Base-by-base conservation (phyloP, 2,329 filamentous ascomycete genomes). In the Penicillium psychrosexuale region DNA sequence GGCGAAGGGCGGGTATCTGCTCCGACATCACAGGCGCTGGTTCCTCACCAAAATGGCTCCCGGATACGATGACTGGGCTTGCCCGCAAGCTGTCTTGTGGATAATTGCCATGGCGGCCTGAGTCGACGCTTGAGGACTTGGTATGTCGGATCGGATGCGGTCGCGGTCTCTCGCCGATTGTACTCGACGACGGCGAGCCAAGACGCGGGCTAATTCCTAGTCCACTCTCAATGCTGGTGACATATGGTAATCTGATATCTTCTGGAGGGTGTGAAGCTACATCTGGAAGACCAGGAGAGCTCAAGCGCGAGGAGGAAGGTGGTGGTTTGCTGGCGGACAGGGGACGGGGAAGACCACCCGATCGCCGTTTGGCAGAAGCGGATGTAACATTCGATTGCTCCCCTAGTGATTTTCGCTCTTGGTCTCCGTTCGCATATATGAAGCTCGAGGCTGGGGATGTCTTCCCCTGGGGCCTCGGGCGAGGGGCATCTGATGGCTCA, bases 401-500 rank as follows among this genome's bases (percentile, higher is more conserved):
- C 2, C 48, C 49, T 15, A 57, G 48, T 3, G 59, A 61, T 8
- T 63, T 61, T n/a, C 56, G 60, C 47, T 73, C 73, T 28, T 71
- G 65, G 9, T 67, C 57, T 3, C 72, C 73, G 52, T 76, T 72
- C 9, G 74, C 69, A 59, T 74, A 73, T 37, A 72, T 53, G 47
- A 76, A 76, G 6, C 66, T 67, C 1, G 71, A 63, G 5, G 66
- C 51, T 2, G 67, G 64, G 7, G 65, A 57, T 19, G 60, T 51
- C 53, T 70, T 72, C 28, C 47, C 58, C 33, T 60, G 61, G 19
- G 61, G 53, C 45, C 65, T 66, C 19, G 66, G 61, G 37, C 68
- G 66, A 53, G 57, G 38, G 28, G 45, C 49, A 33, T 72, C 71
- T 28, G 44, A 22, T 27, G 60, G 43, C 24, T 75, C 71, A 4